phyloP scores from a whole-genome alignment of 169 alveolate genomes.

The Amoebophrya sp. region DNA sequence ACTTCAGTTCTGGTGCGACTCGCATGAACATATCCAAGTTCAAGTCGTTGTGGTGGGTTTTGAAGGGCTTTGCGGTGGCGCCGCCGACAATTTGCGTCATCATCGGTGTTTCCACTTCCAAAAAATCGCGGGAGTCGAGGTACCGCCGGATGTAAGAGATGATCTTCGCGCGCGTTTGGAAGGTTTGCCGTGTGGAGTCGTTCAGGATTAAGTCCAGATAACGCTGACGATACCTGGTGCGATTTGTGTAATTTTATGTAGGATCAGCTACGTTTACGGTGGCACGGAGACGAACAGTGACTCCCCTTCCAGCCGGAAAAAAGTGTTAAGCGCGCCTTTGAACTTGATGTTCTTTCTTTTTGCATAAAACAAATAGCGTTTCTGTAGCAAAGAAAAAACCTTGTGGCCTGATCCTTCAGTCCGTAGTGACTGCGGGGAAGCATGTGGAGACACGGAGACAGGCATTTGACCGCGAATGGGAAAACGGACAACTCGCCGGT shows the following conservation, averaged over 20 bases:
- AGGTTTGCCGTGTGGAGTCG: conserved; percentile 70
- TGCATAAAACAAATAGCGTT: too few relatives aligned
- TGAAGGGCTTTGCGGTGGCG: conserved; percentile 97
- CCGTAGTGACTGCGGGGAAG: conserved; percentile 89
- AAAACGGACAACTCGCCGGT: conserved; percentile 93
- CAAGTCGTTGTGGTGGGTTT: conserved; percentile 94
- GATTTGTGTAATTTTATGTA: background rate
- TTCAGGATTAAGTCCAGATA: conserved; percentile 92
- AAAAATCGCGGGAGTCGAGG: conserved; percentile 83
- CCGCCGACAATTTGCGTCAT: conserved; percentile 95
- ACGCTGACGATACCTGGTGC: conserved; percentile 86
- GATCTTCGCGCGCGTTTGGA: conserved; percentile 77
- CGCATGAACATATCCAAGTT: conserved; percentile 92
- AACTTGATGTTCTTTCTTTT: too few relatives aligned
- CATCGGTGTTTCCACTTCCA: conserved; percentile 99
- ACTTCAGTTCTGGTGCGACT: conserved; percentile 97
- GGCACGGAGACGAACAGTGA: background rate
- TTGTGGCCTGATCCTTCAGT: conserved; percentile 86
- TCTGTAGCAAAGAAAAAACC: too few relatives aligned
- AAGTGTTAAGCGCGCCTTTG: too few relatives aligned
- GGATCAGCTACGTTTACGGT: background rate
- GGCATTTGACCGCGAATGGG: conserved; percentile 70
- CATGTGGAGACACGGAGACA: conserved; percentile 93
- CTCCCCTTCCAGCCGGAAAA: too few relatives aligned
- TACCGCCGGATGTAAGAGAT: conserved; percentile 66